Conservation (phyloP, 2,329 filamentous ascomycete species). For the Cladophialophora immunda region DNA sequence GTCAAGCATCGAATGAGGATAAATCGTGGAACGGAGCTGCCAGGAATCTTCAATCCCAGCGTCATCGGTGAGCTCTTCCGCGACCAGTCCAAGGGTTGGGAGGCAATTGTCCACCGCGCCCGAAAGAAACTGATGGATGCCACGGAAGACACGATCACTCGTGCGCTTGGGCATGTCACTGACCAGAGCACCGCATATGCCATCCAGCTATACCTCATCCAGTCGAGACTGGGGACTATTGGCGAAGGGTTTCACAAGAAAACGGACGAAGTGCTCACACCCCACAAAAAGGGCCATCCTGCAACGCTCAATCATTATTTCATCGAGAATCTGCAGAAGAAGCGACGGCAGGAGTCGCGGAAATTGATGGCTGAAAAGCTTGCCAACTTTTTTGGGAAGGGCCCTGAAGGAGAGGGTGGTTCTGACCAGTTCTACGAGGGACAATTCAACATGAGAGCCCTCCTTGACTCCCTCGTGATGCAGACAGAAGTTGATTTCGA, state of each 20-base stretch:
- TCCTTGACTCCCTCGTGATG: conserved; percentile 42
- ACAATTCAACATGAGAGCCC: conserved; percentile 29
- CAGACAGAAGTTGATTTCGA: conserved; percentile 37
- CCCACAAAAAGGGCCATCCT: conserved; percentile 51
- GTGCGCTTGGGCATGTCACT: conserved; percentile 41
- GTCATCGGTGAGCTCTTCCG: conserved; percentile 47
- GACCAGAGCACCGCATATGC: conserved; percentile 38
- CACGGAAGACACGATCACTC: conserved; percentile 38
- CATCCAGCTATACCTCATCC: conserved; percentile 37
- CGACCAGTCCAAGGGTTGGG: conserved; percentile 48
- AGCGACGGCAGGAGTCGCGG: conserved; percentile 12
- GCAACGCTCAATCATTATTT: conserved; percentile 51
- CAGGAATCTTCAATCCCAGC: conserved; percentile 46
- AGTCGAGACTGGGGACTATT: conserved; percentile 39
- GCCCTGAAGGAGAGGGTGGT: not conserved
- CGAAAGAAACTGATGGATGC: conserved; percentile 39
- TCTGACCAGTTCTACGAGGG: not conserved
- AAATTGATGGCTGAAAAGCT: conserved; percentile 16
- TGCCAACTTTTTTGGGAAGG: conserved; percentile 8
- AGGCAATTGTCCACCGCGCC: conserved; percentile 39
- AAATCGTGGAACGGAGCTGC: conserved; percentile 46
- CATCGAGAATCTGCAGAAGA: conserved; percentile 45
- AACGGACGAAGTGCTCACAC: conserved; percentile 56
- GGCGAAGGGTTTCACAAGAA: conserved; percentile 50
- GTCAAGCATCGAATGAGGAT: conserved; percentile 27